Evolutionary conservation across 2,329 filamentous ascomycete genomes (phyloP), one percentile per base, ranked within the genome.

Genomic region (Coniella vitis): DNA sequence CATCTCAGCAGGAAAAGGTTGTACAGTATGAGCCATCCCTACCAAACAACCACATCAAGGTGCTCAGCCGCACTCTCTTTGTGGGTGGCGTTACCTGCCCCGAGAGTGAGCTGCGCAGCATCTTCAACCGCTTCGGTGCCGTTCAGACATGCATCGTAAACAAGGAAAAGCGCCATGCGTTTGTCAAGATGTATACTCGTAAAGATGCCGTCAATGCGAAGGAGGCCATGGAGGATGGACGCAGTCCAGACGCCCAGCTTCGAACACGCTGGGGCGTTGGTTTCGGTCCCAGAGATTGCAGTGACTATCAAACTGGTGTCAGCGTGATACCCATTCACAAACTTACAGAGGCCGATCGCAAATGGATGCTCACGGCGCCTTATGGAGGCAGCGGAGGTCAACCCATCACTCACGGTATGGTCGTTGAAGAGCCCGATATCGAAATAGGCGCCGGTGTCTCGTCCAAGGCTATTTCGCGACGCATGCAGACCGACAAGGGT

Each of bases 111-210:
- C 76, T 98, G 46, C 83, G 90, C 46, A 72, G 71, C 44, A 82
- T 95, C 38, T 98, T 98, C 66, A 75, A 73, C 60, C 82, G 82
- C 39, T 95, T 84, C 62, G 93, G 93, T 51, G 75, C 83, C 46
- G 93, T 98, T 4, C 93, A 98, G 67, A 96, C 91, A 1, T 97
- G 91, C 68, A 98, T 98, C 56, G 90, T 96, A 57, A 97, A 98
- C 70, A 86, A 89, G 61, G 93, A 98, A 62, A 98, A 97, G 71
- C 87, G 93, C 16, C 93, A 98, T 67, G 93, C 93, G 5, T 98
- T 98, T 65, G 91, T 98, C 61, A 98, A 98, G 71, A 98, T 98
- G 93, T 79, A 93, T 57, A 93, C 81, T 55, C 88, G 94, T 34
- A 77, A 81, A 54, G 89, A 95, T 66, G 91, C 93, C 13, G 78